A percentile compares a stretch with the other conserved stretches of the same genome.
Evolutionary conservation across 371 early-diverging fungal species (phyloP).

Genomic region (Modicella reniformis): DNA sequence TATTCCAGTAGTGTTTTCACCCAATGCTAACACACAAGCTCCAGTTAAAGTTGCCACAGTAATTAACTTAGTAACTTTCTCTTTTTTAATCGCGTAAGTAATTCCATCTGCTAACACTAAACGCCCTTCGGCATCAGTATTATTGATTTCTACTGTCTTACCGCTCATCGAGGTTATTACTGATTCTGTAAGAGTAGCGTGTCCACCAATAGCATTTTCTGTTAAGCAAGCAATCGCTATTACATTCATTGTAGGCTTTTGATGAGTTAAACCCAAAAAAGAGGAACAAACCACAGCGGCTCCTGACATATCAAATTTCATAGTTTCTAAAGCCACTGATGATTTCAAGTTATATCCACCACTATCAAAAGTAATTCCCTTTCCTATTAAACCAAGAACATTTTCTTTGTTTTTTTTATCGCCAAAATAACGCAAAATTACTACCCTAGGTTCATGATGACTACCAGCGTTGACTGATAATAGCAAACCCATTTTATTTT

Average conservation of each 20-base stretch:
- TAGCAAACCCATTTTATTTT: too few species aligned
- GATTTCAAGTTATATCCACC: slow-evolving; percentile 91
- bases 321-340: slow-evolving; percentile 76
- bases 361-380: too few species aligned
- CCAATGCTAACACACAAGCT: slow-evolving; percentile 93
- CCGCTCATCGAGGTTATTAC: slow-evolving; percentile 83
- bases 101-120: slow-evolving; percentile 83
- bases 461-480: too few species aligned
- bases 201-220: slow-evolving; percentile 85
- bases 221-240: slow-evolving; percentile 76
- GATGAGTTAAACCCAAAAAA: slow-evolving; percentile 71
- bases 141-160: slow-evolving; percentile 84
- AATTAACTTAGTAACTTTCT: slow-evolving; percentile 76
- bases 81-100: slow-evolving; percentile 76
- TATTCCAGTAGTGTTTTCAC: too few species aligned
- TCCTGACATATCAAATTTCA: slow-evolving; percentile 93
- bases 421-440: too few species aligned
- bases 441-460: too few species aligned
- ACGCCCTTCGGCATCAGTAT: slow-evolving; percentile 85
- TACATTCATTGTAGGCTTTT: slow-evolving; percentile 75
- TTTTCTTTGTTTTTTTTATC: too few species aligned
- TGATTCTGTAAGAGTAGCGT: slow-evolving; percentile 87
- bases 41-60: slow-evolving; percentile 93
- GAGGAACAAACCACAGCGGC: slow-evolving; percentile 80
- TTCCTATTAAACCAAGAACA: too few species aligned